Evolutionary conservation across 768 basidiomycete species (phyloP).

Genomic region (Butyriboletus loyo): DNA sequence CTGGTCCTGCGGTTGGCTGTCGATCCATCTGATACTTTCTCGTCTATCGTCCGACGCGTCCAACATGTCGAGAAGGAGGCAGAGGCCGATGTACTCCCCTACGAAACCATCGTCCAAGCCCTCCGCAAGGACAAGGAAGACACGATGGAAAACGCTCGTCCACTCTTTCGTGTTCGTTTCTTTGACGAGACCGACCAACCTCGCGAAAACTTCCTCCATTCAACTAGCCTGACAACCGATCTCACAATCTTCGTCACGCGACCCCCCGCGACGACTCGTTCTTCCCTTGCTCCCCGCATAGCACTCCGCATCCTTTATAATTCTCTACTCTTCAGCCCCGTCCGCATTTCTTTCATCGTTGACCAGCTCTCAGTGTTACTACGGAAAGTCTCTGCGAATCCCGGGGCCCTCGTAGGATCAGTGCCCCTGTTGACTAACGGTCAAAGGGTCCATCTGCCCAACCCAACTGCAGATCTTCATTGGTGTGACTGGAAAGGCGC

Average conservation of each 20-base stretch:
- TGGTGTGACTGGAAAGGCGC: constrained; percentile 99
- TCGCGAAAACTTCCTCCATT: constrained; percentile 70
- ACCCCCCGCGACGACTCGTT: constrained; percentile 62
- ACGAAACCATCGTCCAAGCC: constrained; percentile 69
- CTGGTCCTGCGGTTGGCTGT: constrained; percentile 81
- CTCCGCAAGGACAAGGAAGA: constrained; percentile 67
- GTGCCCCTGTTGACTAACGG: constrained; percentile 73
- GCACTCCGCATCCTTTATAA: constrained; percentile 89
- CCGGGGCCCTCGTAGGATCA: constrained; percentile 68
- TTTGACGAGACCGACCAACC: constrained; percentile 85
- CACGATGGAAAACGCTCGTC: constrained; percentile 44
- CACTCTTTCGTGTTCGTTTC: constrained; percentile 93
- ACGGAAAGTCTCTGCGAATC: constrained; percentile 64
- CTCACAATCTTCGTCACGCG: constrained; percentile 86
- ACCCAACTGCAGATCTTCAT: constrained; percentile 83
- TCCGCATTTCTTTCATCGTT: constrained; percentile 72
- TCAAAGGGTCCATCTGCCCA: constrained; percentile 71
- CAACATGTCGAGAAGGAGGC: constrained; percentile 83
- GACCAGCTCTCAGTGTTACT: constrained; percentile 84
- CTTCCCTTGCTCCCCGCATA: constrained; percentile 69
- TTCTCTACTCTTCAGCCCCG: constrained; percentile 83
- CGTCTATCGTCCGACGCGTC: constrained; percentile 82
- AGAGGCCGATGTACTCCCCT: constrained; percentile 75
- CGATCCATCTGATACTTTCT: constrained; percentile 84
- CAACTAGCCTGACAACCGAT: constrained; percentile 86